A percentile compares a stretch with the other conserved stretches of the same genome.
Evolutionary conservation across 169 alveolate genomes (phyloP).

Genomic region (Fabrea salina): DNA sequence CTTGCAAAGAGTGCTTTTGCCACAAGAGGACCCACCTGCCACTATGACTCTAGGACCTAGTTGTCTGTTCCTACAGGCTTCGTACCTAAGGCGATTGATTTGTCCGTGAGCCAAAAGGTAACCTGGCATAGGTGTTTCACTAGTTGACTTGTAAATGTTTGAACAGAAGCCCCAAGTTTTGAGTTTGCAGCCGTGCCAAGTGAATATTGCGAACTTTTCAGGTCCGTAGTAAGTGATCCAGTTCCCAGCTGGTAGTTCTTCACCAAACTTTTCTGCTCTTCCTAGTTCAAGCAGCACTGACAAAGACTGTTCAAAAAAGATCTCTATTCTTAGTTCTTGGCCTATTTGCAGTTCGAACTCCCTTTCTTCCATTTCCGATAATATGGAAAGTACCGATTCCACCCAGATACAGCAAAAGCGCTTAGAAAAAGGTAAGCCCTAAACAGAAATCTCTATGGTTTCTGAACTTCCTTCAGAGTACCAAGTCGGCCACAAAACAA

Average conservation of each 20-base stretch:
- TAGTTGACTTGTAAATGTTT: conserved; percentile 9
- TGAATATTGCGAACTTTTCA: conserved; percentile 51
- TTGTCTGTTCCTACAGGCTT: conserved; percentile 36
- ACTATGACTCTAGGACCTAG: conserved; percentile 68
- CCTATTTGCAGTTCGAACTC: conserved; percentile 15
- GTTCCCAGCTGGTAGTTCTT: conserved; percentile 49
- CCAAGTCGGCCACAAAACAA: too few relatives aligned
- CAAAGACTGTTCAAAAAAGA: neutral
- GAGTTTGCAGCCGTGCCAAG: conserved; percentile 54
- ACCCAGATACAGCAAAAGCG: too few relatives aligned
- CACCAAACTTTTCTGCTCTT: conserved; percentile 57
- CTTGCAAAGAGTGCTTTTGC: conserved; percentile 69
- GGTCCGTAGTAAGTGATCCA: conserved; percentile 33
- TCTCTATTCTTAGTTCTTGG: conserved; percentile 28
- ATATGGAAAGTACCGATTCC: neutral
- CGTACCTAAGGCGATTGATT: conserved; percentile 54
- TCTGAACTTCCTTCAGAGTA: too few relatives aligned
- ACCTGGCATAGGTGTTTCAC: conserved; percentile 55
- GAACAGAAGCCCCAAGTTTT: conserved; percentile 26
- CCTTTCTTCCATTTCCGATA: neutral
- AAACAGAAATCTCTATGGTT: too few relatives aligned
- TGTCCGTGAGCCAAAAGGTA: conserved; percentile 56
- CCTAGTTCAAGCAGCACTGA: conserved; percentile 28
- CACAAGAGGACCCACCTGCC: conserved; percentile 56
- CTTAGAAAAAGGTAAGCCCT: too few relatives aligned